Conservation (phyloP, 2,329 filamentous ascomycete genomes). For the Ambrosiella xylebori region DNA sequence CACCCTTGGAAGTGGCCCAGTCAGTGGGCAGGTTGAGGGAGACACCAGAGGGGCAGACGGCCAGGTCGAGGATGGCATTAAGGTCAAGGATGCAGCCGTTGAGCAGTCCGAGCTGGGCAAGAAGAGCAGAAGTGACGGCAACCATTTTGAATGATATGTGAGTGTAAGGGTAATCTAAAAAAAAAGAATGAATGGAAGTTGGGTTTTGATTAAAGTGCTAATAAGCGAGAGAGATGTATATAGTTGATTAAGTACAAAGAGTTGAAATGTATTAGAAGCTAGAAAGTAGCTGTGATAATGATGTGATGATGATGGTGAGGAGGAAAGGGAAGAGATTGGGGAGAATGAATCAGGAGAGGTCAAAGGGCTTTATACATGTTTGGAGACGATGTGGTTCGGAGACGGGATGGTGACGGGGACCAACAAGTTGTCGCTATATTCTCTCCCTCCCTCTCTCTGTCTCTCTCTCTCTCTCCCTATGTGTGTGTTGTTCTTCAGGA, state of each 20-base stretch:
- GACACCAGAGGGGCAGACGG: constrained; percentile 3
- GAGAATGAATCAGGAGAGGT: background rate
- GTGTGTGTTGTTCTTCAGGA: too few relatives aligned
- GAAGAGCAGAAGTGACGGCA: constrained; percentile 5
- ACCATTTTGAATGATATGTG: constrained; percentile 10
- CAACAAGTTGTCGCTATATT: background rate
- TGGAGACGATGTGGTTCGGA: background rate
- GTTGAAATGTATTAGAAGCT: background rate
- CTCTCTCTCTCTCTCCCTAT: background rate
- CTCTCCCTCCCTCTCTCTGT: background rate
- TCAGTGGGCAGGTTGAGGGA: background rate
- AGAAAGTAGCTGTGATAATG: constrained; percentile 4
- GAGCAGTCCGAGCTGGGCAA: constrained; percentile 9
- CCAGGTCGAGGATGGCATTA: background rate
- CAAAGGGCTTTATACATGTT: constrained; percentile 10
- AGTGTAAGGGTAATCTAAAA: background rate
- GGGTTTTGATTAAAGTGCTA: background rate
- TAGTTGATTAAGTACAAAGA: background rate
- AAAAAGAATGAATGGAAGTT: background rate
- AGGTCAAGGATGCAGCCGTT: constrained; percentile 10
- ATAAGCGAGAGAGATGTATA: background rate
- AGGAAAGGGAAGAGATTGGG: constrained; percentile 4
- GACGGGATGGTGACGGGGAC: background rate
- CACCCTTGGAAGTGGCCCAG: background rate
- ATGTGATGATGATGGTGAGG: constrained; percentile 13